Conservation (phyloP, 306 rosid genomes). For the Bauhinia variegata region DNA sequence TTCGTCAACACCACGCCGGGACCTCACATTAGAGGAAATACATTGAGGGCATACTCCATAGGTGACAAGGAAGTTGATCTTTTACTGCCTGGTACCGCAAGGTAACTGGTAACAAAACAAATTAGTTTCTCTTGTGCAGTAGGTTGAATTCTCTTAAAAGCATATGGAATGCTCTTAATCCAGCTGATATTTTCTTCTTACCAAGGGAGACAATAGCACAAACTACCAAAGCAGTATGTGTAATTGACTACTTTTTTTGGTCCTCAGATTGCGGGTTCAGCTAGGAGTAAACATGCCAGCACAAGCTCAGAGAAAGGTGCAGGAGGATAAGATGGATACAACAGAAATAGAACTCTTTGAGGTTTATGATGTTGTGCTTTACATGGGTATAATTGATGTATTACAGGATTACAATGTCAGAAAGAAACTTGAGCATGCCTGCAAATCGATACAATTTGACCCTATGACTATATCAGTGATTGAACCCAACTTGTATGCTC, state of each 20-base stretch:
- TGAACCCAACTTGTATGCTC: slow-evolving; percentile 72
- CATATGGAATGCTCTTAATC: not conserved
- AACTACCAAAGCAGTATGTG: too few relatives aligned
- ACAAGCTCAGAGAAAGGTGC: slow-evolving; percentile 60
- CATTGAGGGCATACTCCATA: slow-evolving; percentile 78
- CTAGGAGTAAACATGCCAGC: slow-evolving; percentile 99
- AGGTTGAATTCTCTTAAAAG: slow-evolving; percentile 21
- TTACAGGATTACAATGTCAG: slow-evolving; percentile 73
- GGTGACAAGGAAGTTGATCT: slow-evolving; percentile 94
- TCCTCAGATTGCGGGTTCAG: slow-evolving; percentile 86
- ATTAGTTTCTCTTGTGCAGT: too few relatives aligned
- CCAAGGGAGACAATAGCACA: too few relatives aligned
- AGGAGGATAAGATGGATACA: slow-evolving; percentile 50
- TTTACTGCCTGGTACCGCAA: slow-evolving; percentile 89
- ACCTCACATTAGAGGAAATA: slow-evolving; percentile 89
- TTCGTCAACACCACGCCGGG: slow-evolving; percentile 76
- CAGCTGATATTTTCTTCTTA: too few relatives aligned
- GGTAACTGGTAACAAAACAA: too few relatives aligned
- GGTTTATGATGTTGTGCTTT: slow-evolving; percentile 84
- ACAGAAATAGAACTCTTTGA: slow-evolving; percentile 78
- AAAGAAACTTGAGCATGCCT: slow-evolving; percentile 78
- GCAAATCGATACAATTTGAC: slow-evolving; percentile 59
- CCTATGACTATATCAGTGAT: slow-evolving; percentile 69
- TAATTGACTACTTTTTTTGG: slow-evolving; percentile 9
- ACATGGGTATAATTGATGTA: slow-evolving; percentile 92